phyloP scores from a whole-genome alignment of 139 green algal species.

The Dunaliella primolecta region DNA sequence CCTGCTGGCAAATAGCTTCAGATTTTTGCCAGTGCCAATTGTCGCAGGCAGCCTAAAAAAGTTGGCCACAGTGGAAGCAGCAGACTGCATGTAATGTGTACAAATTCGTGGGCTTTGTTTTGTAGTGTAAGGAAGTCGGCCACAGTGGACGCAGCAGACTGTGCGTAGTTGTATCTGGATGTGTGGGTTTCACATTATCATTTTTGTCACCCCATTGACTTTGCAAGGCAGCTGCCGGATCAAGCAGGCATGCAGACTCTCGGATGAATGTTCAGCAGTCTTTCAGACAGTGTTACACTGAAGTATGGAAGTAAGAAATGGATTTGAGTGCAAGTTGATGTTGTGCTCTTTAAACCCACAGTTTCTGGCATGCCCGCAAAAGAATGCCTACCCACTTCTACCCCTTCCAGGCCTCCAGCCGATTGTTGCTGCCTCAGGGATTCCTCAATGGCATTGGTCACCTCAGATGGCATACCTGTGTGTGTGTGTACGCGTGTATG shows the following conservation, averaged over 20 bases:
- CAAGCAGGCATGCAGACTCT: too few species aligned
- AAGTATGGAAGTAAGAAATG: too few species aligned
- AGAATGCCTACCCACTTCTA: not conserved
- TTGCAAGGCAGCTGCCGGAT: too few species aligned
- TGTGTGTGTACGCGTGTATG: too few species aligned
- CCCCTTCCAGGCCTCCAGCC: not conserved
- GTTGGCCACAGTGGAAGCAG: not conserved
- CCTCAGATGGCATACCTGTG: not conserved
- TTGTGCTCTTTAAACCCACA: too few species aligned
- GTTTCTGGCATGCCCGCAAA: too few species aligned
- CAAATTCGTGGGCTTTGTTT: not conserved
- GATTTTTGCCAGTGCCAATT: not conserved
- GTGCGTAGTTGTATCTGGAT: not conserved
- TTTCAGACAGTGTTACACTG: too few species aligned
- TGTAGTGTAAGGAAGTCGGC: not conserved
- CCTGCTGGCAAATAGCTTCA: slow-evolving; percentile 2
- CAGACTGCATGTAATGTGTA: not conserved
- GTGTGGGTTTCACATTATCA: too few species aligned
- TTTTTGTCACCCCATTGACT: too few species aligned
- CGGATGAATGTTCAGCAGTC: too few species aligned
- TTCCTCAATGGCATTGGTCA: not conserved
- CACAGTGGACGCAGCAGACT: not conserved
- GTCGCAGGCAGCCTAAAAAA: not conserved
- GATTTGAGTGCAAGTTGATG: too few species aligned
- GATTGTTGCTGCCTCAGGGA: not conserved